Evolutionary conservation across 768 basidiomycete genomes (phyloP).

Genomic region (Fomitopsis pulvina): DNA sequence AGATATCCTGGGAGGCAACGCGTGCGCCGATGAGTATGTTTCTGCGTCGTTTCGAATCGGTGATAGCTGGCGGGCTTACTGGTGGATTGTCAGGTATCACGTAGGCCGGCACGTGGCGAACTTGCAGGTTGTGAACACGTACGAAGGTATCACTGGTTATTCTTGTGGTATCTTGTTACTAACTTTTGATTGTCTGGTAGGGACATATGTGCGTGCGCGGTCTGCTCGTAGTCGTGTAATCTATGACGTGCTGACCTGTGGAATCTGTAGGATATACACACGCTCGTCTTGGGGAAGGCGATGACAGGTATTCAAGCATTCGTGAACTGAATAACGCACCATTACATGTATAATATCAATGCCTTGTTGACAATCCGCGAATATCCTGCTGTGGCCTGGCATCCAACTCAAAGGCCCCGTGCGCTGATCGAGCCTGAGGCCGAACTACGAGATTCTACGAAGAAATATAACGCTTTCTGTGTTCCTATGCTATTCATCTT

Average conservation of each 20-base stretch:
- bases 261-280: constrained; percentile 63
- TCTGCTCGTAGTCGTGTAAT: background rate
- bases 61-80: background rate
- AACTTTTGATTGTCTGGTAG: constrained; percentile 23
- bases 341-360: too few relatives aligned
- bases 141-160: constrained; percentile 55
- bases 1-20: constrained; percentile 94
- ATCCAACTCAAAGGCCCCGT: too few relatives aligned
- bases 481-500: too few relatives aligned
- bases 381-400: too few relatives aligned
- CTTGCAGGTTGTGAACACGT: constrained; percentile 92
- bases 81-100: constrained; percentile 58
- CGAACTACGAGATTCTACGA: too few relatives aligned
- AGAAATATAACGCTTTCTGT: too few relatives aligned
- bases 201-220: constrained; percentile 46
- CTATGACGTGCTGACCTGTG: background rate
- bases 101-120: constrained; percentile 94
- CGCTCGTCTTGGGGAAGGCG: constrained; percentile 91
- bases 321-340: constrained; percentile 46
- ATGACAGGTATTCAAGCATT: constrained; percentile 90
- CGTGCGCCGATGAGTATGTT: constrained; percentile 83
- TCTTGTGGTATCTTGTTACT: background rate
- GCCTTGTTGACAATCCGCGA: too few relatives aligned
- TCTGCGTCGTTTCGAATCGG: background rate
- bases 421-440: too few relatives aligned